phyloP scores from a whole-genome alignment of 2,329 filamentous ascomycete species.

The Thielaviopsis populi region DNA sequence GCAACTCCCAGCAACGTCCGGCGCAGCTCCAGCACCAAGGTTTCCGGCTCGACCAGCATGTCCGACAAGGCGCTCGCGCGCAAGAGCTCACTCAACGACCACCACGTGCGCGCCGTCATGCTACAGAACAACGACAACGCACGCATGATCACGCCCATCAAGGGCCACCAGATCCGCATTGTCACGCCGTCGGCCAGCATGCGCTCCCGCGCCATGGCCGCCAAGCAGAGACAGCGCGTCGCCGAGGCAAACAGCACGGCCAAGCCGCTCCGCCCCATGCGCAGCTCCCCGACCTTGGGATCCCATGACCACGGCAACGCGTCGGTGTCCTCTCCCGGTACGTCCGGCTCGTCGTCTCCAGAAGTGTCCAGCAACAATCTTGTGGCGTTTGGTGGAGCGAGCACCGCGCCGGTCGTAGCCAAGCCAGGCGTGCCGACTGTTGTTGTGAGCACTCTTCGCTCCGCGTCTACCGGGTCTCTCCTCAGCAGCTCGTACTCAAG shows the following conservation, averaged over 20 bases:
- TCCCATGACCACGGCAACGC: constrained; percentile 11
- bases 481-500: constrained; percentile 8
- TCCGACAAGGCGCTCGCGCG: neutral
- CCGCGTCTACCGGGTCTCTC: neutral
- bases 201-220: constrained; percentile 1
- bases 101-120: neutral
- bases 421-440: neutral
- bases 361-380: neutral
- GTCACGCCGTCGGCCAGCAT: constrained; percentile 3
- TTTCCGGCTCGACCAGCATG: neutral
- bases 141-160: constrained; percentile 12
- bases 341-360: constrained; percentile 9
- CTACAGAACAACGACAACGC: constrained; percentile 8
- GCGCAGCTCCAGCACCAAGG: neutral
- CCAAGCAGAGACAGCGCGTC: neutral
- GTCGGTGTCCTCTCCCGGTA: constrained; percentile 12
- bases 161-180: constrained; percentile 8
- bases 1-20: neutral
- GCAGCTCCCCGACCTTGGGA: constrained; percentile 14
- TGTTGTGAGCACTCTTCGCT: constrained; percentile 1
- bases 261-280: constrained; percentile 11
- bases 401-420: neutral
- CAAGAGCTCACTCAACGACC: neutral
- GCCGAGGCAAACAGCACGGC: neutral
- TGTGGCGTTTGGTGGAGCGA: neutral